These are phyloP conservation scores for Cronartium quercuum DNA, from an alignment of 1,284 basidiomycete species.

Conservation along the genomic window DNA sequence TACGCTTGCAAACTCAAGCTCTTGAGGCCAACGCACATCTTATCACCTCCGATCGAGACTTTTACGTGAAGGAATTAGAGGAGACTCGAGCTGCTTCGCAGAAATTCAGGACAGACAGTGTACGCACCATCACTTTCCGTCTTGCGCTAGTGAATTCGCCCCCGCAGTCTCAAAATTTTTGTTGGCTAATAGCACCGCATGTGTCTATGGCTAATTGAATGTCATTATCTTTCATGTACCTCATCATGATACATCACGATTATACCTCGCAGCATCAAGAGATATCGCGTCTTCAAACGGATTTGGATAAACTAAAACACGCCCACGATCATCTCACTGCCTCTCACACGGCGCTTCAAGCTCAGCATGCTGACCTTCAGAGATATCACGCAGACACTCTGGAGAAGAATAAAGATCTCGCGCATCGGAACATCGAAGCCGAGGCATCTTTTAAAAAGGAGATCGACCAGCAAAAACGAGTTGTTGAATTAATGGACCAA, in stretches of 20 bases:
- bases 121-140: background rate
- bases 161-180: background rate
- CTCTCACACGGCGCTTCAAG: conserved; percentile 12
- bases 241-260: too few relatives aligned
- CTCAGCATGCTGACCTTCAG: conserved; percentile 22
- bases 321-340: conserved; percentile 8
- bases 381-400: conserved; percentile 9
- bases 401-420: conserved; percentile 58
- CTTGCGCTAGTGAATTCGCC: background rate
- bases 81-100: conserved; percentile 13
- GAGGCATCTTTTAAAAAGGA: conserved; percentile 71
- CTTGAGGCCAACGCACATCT: conserved; percentile 4
- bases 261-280: conserved; percentile 18
- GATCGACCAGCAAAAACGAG: conserved; percentile 62
- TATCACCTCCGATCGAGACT: conserved; percentile 23
- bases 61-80: conserved; percentile 28
- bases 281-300: conserved; percentile 25
- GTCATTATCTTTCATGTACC: too few relatives aligned
- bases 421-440: conserved; percentile 67
- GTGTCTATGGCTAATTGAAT: too few relatives aligned
- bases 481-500: conserved; percentile 72
- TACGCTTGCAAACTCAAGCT: conserved; percentile 27
- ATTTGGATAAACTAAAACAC: conserved; percentile 21
- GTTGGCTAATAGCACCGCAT: too few relatives aligned
- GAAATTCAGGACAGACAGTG: conserved; percentile 23